Evolutionary conservation across 2,329 filamentous ascomycete species (phyloP), one percentile per base, ranked within the genome.

Genomic region (Diplocarpon mali): DNA sequence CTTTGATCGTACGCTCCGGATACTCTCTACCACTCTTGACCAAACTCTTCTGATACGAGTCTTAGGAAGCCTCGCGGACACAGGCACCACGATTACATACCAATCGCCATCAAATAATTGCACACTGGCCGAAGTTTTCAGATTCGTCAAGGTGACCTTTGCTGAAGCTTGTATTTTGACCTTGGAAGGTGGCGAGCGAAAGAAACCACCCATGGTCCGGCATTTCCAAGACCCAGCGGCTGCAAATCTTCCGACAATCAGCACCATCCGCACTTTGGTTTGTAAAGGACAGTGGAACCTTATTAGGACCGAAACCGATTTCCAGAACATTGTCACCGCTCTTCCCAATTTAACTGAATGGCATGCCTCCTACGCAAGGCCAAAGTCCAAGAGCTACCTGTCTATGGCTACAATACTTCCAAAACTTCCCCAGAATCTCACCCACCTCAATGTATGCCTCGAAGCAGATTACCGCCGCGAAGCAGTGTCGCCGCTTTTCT

Each of bases 241-340:
- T 13, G 38, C 42, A 13, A 40, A 13, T 28, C 46, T 62, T 11
- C 57, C 59, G 11, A 43, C 44, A 3, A 61, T 68, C 30, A 55
- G 61, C 16, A 73, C 74, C 2, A 72, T 87, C 28, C 72, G 72
- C 42, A 85, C 80, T 0, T 69, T 87, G 15, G 75, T 86, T 35
- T 81, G 82, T 62, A 79, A 82, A 55, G 83, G 83, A 6, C 80
- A 85, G 53, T 88, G 83, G 83, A 87, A 87, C 57, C 69, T 87
- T 24, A 81, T 85, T 61, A 70, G 83, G 38, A 68, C 72, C 13
- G 66, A 74, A 35, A 65, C 68, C 14, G 80, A 87, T 60, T 86
- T 83, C 63, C 64, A 69, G 45, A 70, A 69, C 41, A 71, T 88
- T 40, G 68, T 76, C 15, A 62, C 65, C 11, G 80, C 81, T 5